Evolutionary conservation across 2,329 filamentous ascomycete genomes (phyloP).

Genomic region (Venturia oleaginea): DNA sequence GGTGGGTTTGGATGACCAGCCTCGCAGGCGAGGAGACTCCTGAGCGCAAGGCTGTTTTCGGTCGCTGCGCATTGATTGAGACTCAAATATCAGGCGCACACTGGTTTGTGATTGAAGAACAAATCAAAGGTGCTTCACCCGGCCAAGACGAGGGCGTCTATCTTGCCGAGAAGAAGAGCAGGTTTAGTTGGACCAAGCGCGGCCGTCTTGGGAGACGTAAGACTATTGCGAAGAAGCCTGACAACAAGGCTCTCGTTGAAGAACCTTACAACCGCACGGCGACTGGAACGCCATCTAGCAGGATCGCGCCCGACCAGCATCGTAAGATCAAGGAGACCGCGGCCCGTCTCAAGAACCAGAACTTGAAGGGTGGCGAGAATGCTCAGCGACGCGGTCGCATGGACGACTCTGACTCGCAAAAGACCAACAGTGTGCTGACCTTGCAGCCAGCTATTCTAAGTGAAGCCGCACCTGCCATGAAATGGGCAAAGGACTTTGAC

Average conservation of each 20-base stretch:
- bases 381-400: slow-evolving; percentile 44
- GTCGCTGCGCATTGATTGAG: slow-evolving; percentile 84
- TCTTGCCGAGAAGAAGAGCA: slow-evolving; percentile 89
- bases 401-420: slow-evolving; percentile 48
- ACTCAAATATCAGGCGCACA: slow-evolving; percentile 71
- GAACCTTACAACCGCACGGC: slow-evolving; percentile 44
- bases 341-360: slow-evolving; percentile 63
- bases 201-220: slow-evolving; percentile 53
- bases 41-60: slow-evolving; percentile 83
- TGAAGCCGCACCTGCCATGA: slow-evolving; percentile 88
- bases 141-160: slow-evolving; percentile 80
- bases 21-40: slow-evolving; percentile 81
- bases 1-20: slow-evolving; percentile 99
- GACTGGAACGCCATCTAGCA: slow-evolving; percentile 53
- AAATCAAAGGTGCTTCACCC: slow-evolving; percentile 83
- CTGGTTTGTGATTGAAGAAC: slow-evolving; percentile 94
- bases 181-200: slow-evolving; percentile 74
- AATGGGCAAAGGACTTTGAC: slow-evolving; percentile 95
- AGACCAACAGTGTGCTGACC: slow-evolving; percentile 85
- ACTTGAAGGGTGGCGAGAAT: slow-evolving; percentile 45
- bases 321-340: slow-evolving; percentile 89
- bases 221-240: slow-evolving; percentile 33
- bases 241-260: slow-evolving; percentile 31
- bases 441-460: slow-evolving; percentile 75
- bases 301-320: slow-evolving; percentile 84